Evolutionary conservation across 2,329 filamentous ascomycete genomes (phyloP).

Genomic region (Fusarium tuaranense): DNA sequence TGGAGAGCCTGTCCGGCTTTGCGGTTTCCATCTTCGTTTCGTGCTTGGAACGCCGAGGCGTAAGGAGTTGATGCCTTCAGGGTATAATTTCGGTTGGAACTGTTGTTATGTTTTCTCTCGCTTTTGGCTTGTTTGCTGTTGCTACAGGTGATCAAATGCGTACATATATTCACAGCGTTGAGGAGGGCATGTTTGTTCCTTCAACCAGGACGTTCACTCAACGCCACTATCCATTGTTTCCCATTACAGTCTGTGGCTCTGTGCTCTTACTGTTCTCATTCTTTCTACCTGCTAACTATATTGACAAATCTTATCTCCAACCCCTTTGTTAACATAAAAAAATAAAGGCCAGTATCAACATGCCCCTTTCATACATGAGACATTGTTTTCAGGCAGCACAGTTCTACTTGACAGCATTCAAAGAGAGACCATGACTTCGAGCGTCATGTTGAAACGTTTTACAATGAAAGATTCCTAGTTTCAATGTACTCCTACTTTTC

Average conservation of each 20-base stretch:
- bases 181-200: neutral
- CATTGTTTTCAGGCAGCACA: neutral
- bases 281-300: neutral
- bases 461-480: neutral
- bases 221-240: neutral
- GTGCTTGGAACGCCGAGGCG: neutral
- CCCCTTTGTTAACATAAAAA: neutral
- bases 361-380: neutral
- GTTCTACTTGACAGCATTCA: neutral
- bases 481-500: neutral
- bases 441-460: neutral
- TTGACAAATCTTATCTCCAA: neutral
- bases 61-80: neutral
- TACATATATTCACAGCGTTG: neutral
- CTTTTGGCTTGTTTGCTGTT: neutral
- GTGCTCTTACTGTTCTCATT: neutral
- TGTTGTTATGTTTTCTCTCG: neutral
- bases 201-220: neutral
- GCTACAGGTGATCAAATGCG: neutral
- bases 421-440: neutral
- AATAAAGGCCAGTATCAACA: neutral
- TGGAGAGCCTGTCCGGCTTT: neutral
- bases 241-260: neutral
- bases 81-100: neutral
- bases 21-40: neutral